Base-by-base conservation (phyloP, 352 stramenopile species). In the Phytophthora agathidicida region DNA sequence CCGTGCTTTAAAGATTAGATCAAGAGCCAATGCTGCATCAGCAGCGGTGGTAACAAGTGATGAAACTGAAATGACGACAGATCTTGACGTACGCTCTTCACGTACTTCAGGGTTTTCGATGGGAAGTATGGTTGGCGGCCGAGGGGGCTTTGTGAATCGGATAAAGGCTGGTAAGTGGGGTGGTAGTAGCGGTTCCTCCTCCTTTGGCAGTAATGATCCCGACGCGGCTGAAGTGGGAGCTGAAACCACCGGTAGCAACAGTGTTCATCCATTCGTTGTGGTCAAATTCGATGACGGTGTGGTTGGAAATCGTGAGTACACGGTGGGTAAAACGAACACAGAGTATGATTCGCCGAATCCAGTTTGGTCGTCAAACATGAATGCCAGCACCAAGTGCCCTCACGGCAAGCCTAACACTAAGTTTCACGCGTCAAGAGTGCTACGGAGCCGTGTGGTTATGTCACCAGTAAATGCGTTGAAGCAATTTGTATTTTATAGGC, bases 251-350 rank as follows among this genome's bases (percentile, higher is more conserved):
- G n/a, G n/a, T 13, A 64, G 14, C 13, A 68, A 41, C 0, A 36
- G 50, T 13, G 33, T 93, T 7, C 82, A 89, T 38, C 54, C 84
- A 7, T 95, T 92, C 35, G 83, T 90, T 6, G 71, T 93, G 8
- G 75, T 93, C 24, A 89, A 89, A 33, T 86, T 78, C 45, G 83
- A 77, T 19, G 77, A 89, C 22, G 68, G 73, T 35, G 58, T 76
- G 14, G 64, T 55, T 51, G 79, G 65, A 27, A 79, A 75, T 16
- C 68, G 79, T 5, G 84, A 91, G 32, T 78, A 71, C 20, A 60
- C 81, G 2, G 80, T 96, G 14, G 86, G 86, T 5, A 86, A 84
- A 61, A 96, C 86, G 1, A 96, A 96, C 58, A 96, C 86, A 0
- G 86, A 96, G 54, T 96, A 96, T 32, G 83, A 93, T 27, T 79